Conservation (phyloP, 2,329 filamentous ascomycete species). For the Cercospora zeae-maydis region DNA sequence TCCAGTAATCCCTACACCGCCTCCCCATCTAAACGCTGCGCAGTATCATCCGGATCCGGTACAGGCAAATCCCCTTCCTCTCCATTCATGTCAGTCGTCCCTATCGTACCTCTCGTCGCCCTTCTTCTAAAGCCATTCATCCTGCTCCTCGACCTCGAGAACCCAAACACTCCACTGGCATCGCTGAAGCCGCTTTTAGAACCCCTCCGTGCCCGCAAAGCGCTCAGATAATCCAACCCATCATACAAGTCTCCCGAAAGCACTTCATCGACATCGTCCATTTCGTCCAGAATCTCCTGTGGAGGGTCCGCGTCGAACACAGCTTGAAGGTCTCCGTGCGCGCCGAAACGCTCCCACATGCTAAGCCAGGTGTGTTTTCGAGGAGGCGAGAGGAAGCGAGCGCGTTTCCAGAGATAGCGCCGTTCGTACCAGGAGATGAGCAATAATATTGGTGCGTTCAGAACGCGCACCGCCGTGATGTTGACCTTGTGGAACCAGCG, state of each 20-base stretch:
- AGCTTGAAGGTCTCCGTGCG: slow-evolving; percentile 66
- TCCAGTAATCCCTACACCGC: background rate
- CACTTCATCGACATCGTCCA: slow-evolving; percentile 49
- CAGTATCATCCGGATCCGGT: slow-evolving; percentile 11
- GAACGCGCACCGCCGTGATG: slow-evolving; percentile 67
- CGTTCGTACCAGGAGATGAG: slow-evolving; percentile 69
- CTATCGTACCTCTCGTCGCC: background rate
- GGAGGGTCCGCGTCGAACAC: slow-evolving; percentile 71
- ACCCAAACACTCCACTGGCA: slow-evolving; percentile 23
- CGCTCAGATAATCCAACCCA: slow-evolving; percentile 28
- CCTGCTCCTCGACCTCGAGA: slow-evolving; percentile 17
- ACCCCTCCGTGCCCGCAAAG: slow-evolving; percentile 29
- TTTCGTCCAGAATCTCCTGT: slow-evolving; percentile 47
- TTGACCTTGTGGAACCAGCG: slow-evolving; percentile 91
- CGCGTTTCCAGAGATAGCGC: slow-evolving; percentile 59
- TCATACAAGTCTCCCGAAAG: slow-evolving; percentile 45
- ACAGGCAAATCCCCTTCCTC: slow-evolving; percentile 6
- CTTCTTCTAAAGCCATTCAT: slow-evolving; percentile 22
- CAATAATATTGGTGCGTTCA: slow-evolving; percentile 73
- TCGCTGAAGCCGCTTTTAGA: slow-evolving; percentile 29
- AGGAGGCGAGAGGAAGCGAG: slow-evolving; percentile 35
- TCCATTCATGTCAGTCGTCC: background rate
- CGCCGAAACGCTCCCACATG: slow-evolving; percentile 67
- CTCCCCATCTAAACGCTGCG: slow-evolving; percentile 7
- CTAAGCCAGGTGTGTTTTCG: slow-evolving; percentile 42